Base-by-base conservation (phyloP, 1,284 basidiomycete genomes). In the Cryptococcus sp. region DNA sequence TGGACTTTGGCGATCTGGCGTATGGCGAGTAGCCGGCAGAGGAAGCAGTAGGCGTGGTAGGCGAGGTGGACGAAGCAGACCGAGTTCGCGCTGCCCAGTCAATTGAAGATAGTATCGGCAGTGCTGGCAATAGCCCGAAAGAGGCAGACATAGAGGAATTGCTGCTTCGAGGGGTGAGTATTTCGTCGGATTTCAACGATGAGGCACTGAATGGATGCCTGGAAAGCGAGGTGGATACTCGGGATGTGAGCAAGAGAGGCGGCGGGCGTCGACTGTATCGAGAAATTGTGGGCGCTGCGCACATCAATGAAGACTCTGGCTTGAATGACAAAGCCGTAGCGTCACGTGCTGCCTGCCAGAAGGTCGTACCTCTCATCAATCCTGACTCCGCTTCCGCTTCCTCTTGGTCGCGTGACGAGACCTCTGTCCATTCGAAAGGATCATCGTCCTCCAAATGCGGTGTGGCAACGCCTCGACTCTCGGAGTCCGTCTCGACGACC, bases 61-160 rank as follows among this genome's bases (percentile, higher is more conserved):
- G 58, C 22, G 63, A 60, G 29, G 51, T 41, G 11, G 63, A 60
- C 5, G 59, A 49, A 34, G n/a, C 15, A 13, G 29, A 34, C 5
- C 3, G 53, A 19, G 61, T 37, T 5, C 58, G 38, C 3, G 20
- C 44, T 34, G 53, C 7, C 57, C 59, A 66, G 23, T 64, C 59
- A 13, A 44, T 49, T 2, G 60, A 41, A 2, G 62, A 54, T 2
- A 64, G 50, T 47, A 70, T 67, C 1, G 62, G 61, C 7, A 68
- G 57, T 1, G 69, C n/a, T 10, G 68, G 65, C 11, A 70, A 51
- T 13, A 67, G 61, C 29, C 29, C 29, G 10, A 19, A 26, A 7
- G 38, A 15, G 23, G 23, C 34, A 37, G 44, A 17, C 15, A 37
- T 38, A 23, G 54, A 16, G 46, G 61, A 40, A 43, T 48, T 19